Conservation (phyloP, 495 filamentous ascomycete genomes). For the Bryoglossum gracile region DNA sequence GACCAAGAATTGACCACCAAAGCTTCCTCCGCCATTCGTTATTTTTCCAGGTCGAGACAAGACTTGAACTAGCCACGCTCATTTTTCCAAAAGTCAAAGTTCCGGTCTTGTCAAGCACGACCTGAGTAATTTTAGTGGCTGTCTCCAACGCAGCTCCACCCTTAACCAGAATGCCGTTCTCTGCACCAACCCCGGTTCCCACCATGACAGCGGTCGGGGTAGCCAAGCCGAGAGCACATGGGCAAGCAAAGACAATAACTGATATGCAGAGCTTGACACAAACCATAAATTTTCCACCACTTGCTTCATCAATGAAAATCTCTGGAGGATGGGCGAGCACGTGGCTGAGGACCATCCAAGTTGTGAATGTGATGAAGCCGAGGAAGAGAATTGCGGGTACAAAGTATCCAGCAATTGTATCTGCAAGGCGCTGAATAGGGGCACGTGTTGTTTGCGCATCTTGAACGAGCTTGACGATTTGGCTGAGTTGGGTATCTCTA, state of each 20-base stretch:
- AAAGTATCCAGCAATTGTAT: conserved; percentile 88
- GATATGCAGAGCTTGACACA: conserved; percentile 97
- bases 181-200: conserved; percentile 92
- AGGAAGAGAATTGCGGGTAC: conserved; percentile 83
- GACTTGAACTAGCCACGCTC: conserved; percentile 67
- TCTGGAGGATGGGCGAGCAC: conserved; percentile 71
- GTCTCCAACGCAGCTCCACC: conserved; percentile 90
- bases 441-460: conserved; percentile 92
- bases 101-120: conserved; percentile 99
- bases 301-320: conserved; percentile 73
- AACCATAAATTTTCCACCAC: conserved; percentile 89
- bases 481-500: conserved; percentile 90
- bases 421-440: conserved; percentile 90
- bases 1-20: conserved; percentile 93
- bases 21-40: conserved; percentile 61
- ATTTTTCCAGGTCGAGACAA: conserved; percentile 60
- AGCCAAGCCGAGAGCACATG: conserved; percentile 87
- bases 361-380: conserved; percentile 76
- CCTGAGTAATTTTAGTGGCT: conserved; percentile 81
- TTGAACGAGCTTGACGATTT: conserved; percentile 95
- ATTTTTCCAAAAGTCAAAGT: conserved; percentile 93
- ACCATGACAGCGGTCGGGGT: conserved; percentile 99
- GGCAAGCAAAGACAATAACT: conserved; percentile 97
- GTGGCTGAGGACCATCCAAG: conserved; percentile 94
- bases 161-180: conserved; percentile 94